Base-by-base conservation (phyloP, 148 eudicot species). In the Rhododendron molle region DNA sequence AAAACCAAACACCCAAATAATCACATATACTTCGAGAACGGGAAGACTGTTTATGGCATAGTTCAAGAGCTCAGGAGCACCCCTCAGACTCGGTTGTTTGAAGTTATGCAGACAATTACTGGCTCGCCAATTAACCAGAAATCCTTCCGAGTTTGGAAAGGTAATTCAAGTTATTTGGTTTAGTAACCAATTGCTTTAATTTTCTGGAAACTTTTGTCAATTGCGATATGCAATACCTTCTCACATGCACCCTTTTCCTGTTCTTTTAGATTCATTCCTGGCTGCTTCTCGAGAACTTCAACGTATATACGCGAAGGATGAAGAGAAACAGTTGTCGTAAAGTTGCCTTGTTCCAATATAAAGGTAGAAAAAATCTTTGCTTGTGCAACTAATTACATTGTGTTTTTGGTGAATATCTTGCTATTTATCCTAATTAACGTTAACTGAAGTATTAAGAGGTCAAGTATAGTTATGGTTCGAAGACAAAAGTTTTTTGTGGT, bases 1-100 rank as follows among this genome's bases (percentile, higher is more conserved):
- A 96, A 93, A 89, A 94, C 98, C 12, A 94, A 93, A 85, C 98
- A 94, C 89, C 98, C 98, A 72, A 96, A 96, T 89, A 92, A 94
- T 88, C 98, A 94, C 89, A 96, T 96, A 60, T 96, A 91, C 91
- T 93, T 96, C 84, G 94, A 94, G 83, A 96, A 94, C 83, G 98
- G 98, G 80, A 96, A 94, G 88, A 92, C 98, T 56, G 89, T 96
- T 26, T 93, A 93, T 89, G 93, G 92, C 26, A 90, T 93, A 85
- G 98, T 94, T 78, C 98, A 92, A 81, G 98, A 94, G 90, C 94
- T 96, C 81, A 92, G 92, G 88, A 93, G 86, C 79, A 92, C 98
- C 23, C 94, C 98, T 81, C 95, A 89, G 85, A 91, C 90, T 83
- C 80, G 90, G 90, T 81, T 96, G 83, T 94, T 93, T 81, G 96